Base-by-base conservation (phyloP, 805 yeast genomes). In the Teunomyces lycoperdinae region DNA sequence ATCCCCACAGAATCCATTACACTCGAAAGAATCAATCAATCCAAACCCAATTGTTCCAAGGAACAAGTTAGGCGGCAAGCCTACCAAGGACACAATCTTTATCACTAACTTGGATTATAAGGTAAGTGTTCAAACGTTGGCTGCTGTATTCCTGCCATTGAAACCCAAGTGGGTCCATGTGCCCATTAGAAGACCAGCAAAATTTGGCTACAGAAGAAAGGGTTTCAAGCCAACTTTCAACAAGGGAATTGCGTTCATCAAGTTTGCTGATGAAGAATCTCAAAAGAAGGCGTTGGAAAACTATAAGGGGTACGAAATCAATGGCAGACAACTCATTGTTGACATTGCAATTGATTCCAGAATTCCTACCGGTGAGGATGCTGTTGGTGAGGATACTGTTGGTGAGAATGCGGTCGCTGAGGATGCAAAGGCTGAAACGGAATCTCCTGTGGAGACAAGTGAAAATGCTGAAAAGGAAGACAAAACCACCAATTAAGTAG, bases 241-340 rank as follows among this genome's bases (percentile, higher is more conserved):
- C 58, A 80, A 79, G 60, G 90, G 90, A 38, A 80, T 79, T 63
- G 87, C 85, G 3, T 80, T 85, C 60, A 79, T 83, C 53, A 78
- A 78, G 53, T 81, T 84, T 54, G 73, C 79, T 43, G 68, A 76
- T 49, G 80, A 83, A 54, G 86, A 79, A 43, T 74, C 76, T 40
- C 96, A 89, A 59, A 68, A 77, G 58, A 70, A 74, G 62, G 96
- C 96, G n/a, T 80, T 88, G 50, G 81, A 75, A 32, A 79, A 81
- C 58, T 83, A 83, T 65, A 77, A 85, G 53, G 95, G 89, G 45
- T 76, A 74, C 58, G 77, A 74, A 45, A 69, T 85, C 56, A 80
- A 80, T 51, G 96, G 86, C 44, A 79, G 87, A 64, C 74, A 73
- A 43, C 69, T 90, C 49, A 69, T 77, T 41, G 89, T 86, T 50